Percentiles rank a stretch among this genome's conserved stretches.
These are phyloP conservation scores for Solanum medicagineum DNA, from an alignment of 257 asterid species.

Conservation along the genomic window DNA sequence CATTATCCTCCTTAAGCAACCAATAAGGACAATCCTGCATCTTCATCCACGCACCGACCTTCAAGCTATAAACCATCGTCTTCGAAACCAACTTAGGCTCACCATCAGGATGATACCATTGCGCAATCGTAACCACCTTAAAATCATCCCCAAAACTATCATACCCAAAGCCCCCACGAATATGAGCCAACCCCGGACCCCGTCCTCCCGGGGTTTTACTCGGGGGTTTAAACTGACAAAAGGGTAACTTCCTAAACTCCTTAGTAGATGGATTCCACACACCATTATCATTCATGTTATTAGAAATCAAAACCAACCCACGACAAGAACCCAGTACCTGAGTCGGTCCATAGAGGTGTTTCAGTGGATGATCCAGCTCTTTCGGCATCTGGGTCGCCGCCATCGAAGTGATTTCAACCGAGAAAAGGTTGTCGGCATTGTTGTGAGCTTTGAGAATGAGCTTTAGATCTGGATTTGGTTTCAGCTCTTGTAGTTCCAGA, in stretches of 20 bases:
- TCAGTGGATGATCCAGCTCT: background rate
- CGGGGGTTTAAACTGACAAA: background rate
- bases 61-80: constrained; percentile 33
- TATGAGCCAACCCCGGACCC: background rate
- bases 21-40: constrained; percentile 24
- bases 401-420: background rate
- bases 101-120: constrained; percentile 15
- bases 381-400: background rate
- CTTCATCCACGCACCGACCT: constrained; percentile 38
- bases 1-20: constrained; percentile 32
- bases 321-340: constrained; percentile 9
- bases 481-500: constrained; percentile 7
- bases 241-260: constrained; percentile 20
- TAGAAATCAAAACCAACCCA: constrained; percentile 10
- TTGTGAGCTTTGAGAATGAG: constrained; percentile 30
- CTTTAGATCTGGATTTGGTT: constrained; percentile 11
- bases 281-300: constrained; percentile 1
- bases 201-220: background rate
- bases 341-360: background rate
- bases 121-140: constrained; percentile 28
- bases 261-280: constrained; percentile 44
- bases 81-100: constrained; percentile 12
- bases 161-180: constrained; percentile 35
- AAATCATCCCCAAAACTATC: constrained; percentile 37
- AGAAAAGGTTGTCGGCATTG: constrained; percentile 11